Base-by-base conservation (phyloP, 129 eudicot species). In the Flaveria trinervia region DNA sequence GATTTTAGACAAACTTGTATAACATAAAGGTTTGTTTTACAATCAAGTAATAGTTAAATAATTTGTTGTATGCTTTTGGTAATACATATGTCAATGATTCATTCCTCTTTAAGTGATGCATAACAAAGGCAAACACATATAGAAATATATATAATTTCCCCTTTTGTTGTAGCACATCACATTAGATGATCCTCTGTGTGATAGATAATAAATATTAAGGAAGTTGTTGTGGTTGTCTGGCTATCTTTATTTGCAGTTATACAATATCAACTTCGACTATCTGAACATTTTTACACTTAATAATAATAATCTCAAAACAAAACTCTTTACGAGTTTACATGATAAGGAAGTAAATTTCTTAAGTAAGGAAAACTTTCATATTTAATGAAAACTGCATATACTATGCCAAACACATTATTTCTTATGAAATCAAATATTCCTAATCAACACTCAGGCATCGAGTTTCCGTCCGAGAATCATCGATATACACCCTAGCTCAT, bases 1-100 rank as follows among this genome's bases (percentile, higher is more conserved):
- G 98, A 18, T 77, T 89, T 55, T 91, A 72, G 81, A 60, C 36
- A 23, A 33, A 22, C 60, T 54, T 68, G 81, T 77, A 43, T 43
- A 68, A 55, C 60, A 68, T 54, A 39, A 46, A 68, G 57, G 75
- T 77, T 77, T 68, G 75, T 77, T 77, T 68, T 56, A 69, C 59
- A 16, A 68, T 68, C 49, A 68, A 68, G 70, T 44, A 55, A 68
- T 54, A 14, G 70, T 68, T 44, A 77, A 67, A 77, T 56, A 55
- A 68, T 64, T 68, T 68, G 75, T 77, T 10, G 81, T 52, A 23
- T 77, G 74, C 18, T 39, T 67, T 77, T 49, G 45, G 48, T 33
- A 52, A 72, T 18, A 36, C 66, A 36, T 28, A 28, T 52, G 17
- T 36, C 41, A 36, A 36, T 36, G 41, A 36, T 36, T 36, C 41